These are phyloP conservation scores for Thraustochytrium striatum DNA, from an alignment of 352 stramenopile genomes.

Conservation along the genomic window DNA sequence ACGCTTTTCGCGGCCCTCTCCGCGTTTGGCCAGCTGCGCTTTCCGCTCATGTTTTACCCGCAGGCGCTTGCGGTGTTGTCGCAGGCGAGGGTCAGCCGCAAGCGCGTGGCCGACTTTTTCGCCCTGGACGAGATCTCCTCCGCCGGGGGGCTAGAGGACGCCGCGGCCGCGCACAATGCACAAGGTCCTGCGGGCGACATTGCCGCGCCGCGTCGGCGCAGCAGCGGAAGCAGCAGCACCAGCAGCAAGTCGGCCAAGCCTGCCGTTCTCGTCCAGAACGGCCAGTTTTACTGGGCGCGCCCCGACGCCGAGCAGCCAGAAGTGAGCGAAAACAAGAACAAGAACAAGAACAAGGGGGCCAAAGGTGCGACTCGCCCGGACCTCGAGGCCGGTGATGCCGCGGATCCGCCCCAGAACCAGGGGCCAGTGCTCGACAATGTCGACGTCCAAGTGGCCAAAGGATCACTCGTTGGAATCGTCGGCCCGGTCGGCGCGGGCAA, in stretches of 20 bases:
- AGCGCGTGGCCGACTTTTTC: slow-evolving; percentile 9
- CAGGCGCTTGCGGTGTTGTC: neutral
- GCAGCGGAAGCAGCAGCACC: too few relatives aligned
- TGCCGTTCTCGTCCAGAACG: neutral
- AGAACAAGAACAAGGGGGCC: neutral
- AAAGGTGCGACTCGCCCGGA: neutral
- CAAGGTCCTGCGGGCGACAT: neutral
- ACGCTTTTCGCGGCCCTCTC: slow-evolving; percentile 40
- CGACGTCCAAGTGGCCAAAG: neutral
- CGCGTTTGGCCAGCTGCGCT: slow-evolving; percentile 14
- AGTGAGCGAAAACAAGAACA: neutral
- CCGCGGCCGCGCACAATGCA: neutral
- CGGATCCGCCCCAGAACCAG: neutral
- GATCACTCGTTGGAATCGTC: slow-evolving; percentile 56
- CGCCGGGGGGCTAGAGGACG: neutral
- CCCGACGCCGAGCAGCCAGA: neutral
- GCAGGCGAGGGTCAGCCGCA: slow-evolving; percentile 4
- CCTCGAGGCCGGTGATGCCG: neutral
- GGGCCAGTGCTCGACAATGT: neutral
- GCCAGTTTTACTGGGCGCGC: neutral
- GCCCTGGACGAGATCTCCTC: neutral
- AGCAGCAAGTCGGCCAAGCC: too few relatives aligned
- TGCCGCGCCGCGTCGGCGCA: too few relatives aligned
- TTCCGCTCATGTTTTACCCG: slow-evolving; percentile 29
- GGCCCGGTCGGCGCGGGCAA: slow-evolving; percentile 65